phyloP scores from a whole-genome alignment of 2,329 filamentous ascomycete genomes.

The Penicillium sclerotiorum region DNA sequence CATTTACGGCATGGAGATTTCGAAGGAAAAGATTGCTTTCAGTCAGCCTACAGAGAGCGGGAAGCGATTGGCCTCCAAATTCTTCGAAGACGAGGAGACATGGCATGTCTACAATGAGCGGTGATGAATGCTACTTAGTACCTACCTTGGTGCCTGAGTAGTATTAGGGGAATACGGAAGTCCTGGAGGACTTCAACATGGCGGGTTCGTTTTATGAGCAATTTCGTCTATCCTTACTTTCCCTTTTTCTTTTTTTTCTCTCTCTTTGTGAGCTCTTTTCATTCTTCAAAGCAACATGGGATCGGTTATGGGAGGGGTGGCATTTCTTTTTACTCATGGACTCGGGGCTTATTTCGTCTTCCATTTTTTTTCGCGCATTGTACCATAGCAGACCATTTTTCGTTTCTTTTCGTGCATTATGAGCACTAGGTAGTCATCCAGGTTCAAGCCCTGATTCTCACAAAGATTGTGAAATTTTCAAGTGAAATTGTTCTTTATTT shows the following conservation, averaged over 20 bases:
- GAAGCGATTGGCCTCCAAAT: constrained; percentile 58
- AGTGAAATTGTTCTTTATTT: too few relatives aligned
- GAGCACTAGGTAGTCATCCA: too few relatives aligned
- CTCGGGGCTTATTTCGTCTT: constrained; percentile 9
- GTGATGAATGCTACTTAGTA: constrained; percentile 23
- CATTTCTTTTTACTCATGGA: neutral
- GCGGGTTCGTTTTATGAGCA: neutral
- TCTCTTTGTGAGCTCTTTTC: constrained; percentile 2
- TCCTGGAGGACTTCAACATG: neutral
- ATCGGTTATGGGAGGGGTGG: constrained; percentile 7
- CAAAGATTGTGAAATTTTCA: too few relatives aligned
- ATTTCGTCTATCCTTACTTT: constrained; percentile 3
- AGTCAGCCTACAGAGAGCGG: constrained; percentile 68
- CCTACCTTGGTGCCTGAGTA: neutral
- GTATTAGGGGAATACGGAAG: constrained; percentile 3
- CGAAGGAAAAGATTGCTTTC: constrained; percentile 62
- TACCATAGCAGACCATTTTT: constrained; percentile 7
- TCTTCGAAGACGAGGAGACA: constrained; percentile 57
- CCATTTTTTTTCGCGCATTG: constrained; percentile 12
- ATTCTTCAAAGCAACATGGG: neutral
- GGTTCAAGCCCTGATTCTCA: too few relatives aligned
- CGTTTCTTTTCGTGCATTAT: neutral
- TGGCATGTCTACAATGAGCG: constrained; percentile 63
- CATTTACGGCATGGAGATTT: constrained; percentile 57
- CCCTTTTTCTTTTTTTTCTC: constrained; percentile 8